phyloP scores from a whole-genome alignment of 2,329 filamentous ascomycete genomes.

The Cladosporium oxysporum region DNA sequence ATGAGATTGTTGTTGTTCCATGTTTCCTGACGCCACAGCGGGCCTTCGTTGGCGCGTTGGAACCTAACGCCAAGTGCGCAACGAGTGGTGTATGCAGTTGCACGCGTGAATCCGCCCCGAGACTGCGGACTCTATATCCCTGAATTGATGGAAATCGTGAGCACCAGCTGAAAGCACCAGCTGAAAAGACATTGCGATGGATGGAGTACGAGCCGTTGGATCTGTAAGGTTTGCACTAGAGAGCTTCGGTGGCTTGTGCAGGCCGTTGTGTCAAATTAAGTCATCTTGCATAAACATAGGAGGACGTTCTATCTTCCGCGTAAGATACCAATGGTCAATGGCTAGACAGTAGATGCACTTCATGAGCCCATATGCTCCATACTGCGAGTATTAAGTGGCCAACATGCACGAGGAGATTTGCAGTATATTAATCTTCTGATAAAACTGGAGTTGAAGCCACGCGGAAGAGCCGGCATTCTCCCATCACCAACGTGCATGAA shows the following conservation, averaged over 20 bases:
- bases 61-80: background rate
- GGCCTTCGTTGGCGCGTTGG: background rate
- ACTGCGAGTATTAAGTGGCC: background rate
- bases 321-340: background rate
- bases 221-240: background rate
- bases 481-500: background rate
- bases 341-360: background rate
- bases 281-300: background rate
- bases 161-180: background rate
- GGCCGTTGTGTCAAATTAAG: background rate
- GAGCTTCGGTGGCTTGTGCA: conserved; percentile 3
- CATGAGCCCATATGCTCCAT: background rate
- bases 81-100: background rate
- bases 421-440: background rate
- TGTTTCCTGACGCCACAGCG: conserved; percentile 1
- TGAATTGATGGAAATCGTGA: background rate
- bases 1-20: conserved; percentile 8
- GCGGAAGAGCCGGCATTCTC: background rate
- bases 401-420: too few species aligned
- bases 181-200: conserved; percentile 4
- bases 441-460: background rate
- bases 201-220: background rate
- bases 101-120: background rate
- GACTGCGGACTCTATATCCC: background rate
- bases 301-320: background rate